Base-by-base conservation (phyloP, 768 basidiomycete genomes). In the Erythrobasidium yunnanense region DNA sequence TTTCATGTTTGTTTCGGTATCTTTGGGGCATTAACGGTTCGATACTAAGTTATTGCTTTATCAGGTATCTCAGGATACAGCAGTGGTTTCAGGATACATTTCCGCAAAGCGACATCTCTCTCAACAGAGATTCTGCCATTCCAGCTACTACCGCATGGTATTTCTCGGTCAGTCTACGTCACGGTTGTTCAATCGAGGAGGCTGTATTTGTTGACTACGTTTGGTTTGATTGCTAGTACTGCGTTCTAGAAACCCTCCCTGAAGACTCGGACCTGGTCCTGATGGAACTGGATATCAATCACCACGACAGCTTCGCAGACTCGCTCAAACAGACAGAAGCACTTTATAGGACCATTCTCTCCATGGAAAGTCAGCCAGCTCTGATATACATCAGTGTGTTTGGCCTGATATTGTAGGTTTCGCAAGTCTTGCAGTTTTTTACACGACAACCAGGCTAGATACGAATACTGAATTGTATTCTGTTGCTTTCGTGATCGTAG, bases 331-430 rank as follows among this genome's bases (percentile, higher is more conserved):
- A 18, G 8, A 55, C 53, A 33, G 71, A 71, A 30, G 35, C 50
- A 1, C 65, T 71, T 29, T 35, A 49, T 47, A 55, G 71, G 23
- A 15, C 46, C 1, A 38, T 71, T 0, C 60, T 71, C 17, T 25
- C 38, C 2, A 55, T 65, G 22, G 67, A 66, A 1, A 33, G 56
- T 6, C 15, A 66, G 25, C 69, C 68, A 0, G 69, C 71, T 20
- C 60, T 71, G 8, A 51, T 71, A 18, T 38, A 49, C 18, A 20
- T 68, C 0, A 53, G 38, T 25, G 55, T 65, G 2, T 55, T 68
- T 15, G 68, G 58, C 0, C 34, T 69, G 3, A 8, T 27, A 1
- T 69, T 69, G 53, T 54, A 30, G 11, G 53, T 54, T 42, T 42
- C n/a, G 38, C 11, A 42, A 42, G n/a, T 42, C 11, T n/a, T n/a